These are phyloP conservation scores for Coprinopsis marcescibilis DNA, from an alignment of 768 basidiomycete species.

Conservation along the genomic window DNA sequence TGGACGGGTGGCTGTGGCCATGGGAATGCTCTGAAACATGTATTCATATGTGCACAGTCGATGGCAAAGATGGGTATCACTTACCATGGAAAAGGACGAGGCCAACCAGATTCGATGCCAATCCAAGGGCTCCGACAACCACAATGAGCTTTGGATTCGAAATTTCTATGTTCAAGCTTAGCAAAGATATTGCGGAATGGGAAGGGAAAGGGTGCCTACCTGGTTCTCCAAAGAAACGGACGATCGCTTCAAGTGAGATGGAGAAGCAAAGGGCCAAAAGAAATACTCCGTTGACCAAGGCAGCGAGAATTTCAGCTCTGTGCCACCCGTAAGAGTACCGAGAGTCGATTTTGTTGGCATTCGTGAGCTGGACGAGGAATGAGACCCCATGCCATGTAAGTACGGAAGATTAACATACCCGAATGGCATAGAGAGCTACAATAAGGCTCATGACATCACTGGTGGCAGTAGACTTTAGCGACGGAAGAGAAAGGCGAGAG, in stretches of 20 bases:
- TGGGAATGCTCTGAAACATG: constrained; percentile 45
- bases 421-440: constrained; percentile 85
- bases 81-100: constrained; percentile 92
- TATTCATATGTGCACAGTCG: constrained; percentile 6
- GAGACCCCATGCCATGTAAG: not conserved
- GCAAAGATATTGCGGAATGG: constrained; percentile 9
- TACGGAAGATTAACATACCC: constrained; percentile 16
- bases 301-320: constrained; percentile 92
- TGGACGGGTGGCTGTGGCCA: constrained; percentile 38
- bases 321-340: constrained; percentile 99
- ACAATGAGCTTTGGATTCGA: constrained; percentile 85
- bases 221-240: constrained; percentile 81
- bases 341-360: constrained; percentile 49
- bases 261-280: constrained; percentile 95
- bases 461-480: constrained; percentile 16
- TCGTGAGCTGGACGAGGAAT: constrained; percentile 50
- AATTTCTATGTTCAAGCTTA: constrained; percentile 52
- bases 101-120: constrained; percentile 89
- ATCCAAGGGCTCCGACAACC: constrained; percentile 81
- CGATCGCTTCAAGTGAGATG: constrained; percentile 86
- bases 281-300: constrained; percentile 94
- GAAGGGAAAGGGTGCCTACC: constrained; percentile 38
- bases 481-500: constrained; percentile 4
- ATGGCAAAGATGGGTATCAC: constrained; percentile 16
- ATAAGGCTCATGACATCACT: constrained; percentile 96